These are phyloP conservation scores for Tetratostichococcus sp. DNA, from an alignment of 139 green algal species.

Conservation along the genomic window DNA sequence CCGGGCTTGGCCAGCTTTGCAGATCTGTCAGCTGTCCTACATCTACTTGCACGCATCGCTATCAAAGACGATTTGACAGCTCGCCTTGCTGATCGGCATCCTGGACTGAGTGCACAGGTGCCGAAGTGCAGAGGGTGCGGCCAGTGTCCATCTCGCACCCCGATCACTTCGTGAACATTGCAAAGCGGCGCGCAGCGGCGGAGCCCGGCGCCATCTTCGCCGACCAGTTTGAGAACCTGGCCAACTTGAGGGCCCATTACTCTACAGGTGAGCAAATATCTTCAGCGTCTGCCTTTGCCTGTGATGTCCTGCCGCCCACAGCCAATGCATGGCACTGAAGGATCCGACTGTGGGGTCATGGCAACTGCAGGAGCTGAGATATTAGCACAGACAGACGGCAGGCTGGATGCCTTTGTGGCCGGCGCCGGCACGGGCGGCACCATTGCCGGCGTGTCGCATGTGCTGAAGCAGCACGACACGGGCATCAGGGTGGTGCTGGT, in stretches of 20 bases:
- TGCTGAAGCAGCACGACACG: slow-evolving; percentile 54
- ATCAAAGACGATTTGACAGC: no score
- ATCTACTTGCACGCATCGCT: no score
- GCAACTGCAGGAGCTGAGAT: slow-evolving; percentile 66
- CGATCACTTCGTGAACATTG: slow-evolving; percentile 92
- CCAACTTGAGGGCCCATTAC: slow-evolving; percentile 81
- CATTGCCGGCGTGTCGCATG: slow-evolving; percentile 75
- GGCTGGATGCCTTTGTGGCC: slow-evolving; percentile 87
- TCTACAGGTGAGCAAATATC: slow-evolving; percentile 32
- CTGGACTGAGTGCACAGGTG: slow-evolving; percentile 37
- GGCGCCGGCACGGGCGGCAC: slow-evolving; percentile 92
- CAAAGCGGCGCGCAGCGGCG: slow-evolving; percentile 44
- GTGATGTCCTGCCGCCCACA: no score
- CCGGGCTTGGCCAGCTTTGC: no score
- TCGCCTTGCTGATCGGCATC: neutral
- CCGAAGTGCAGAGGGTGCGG: slow-evolving; percentile 70
- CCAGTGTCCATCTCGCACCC: slow-evolving; percentile 92
- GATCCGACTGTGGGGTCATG: neutral
- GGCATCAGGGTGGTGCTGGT: slow-evolving; percentile 58
- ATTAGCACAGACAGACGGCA: slow-evolving; percentile 69
- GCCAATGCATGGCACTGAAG: no score
- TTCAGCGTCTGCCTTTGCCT: neutral
- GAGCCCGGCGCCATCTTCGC: slow-evolving; percentile 71
- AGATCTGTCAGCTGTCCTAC: no score
- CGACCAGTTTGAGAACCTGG: slow-evolving; percentile 95